Base-by-base conservation (phyloP, 116 monocot species). In the Posidonia oceanica region DNA sequence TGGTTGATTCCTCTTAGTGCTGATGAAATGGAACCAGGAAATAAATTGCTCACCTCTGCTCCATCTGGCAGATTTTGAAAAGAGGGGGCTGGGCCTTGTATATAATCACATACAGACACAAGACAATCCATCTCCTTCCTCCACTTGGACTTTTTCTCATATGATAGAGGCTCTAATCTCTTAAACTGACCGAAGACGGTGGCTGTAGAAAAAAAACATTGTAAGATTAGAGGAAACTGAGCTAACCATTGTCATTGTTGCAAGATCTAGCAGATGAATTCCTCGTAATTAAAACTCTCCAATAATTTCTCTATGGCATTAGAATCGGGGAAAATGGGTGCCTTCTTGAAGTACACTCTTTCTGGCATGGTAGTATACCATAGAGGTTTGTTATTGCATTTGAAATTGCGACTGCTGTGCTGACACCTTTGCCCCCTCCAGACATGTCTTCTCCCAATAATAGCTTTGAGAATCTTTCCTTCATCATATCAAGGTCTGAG, bases 321-420 rank as follows among this genome's bases (percentile, higher is more conserved):
- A 48, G 7, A 48, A 48, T 48, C 12, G 48, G 11, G 7, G 48
- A 48, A 48, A 48, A 48, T 48, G 48, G 12, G 48, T 6, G 48
- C 48, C 3, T 48, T 48, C 12, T 48, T 48, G 1, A 48, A 48
- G 3, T 10, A 48, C 48, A 10, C 48, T 48, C 7, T 10, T 48
- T 48, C 48, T 48, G 7, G 48, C 2, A 48, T 48, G 48, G 4
- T 54, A 23, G n/a, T 37, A 58, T 84, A 89, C 93, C 93, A 65
- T 89, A 93, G 75, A 93, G 89, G 54, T 93, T 93, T 48, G 93
- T 93, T 53, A 93, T 93, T 61, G 93, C 88, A 76, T 93, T 93
- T 59, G 93, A 93, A 38, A 93, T 77, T 4, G 93, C 82, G 16
- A 87, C 84, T 6, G 93, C 93, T 22, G 84, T 77, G 74, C 89